These are phyloP conservation scores for Saccharomyces jurei DNA, from an alignment of 805 yeast genomes.

Conservation along the genomic window DNA sequence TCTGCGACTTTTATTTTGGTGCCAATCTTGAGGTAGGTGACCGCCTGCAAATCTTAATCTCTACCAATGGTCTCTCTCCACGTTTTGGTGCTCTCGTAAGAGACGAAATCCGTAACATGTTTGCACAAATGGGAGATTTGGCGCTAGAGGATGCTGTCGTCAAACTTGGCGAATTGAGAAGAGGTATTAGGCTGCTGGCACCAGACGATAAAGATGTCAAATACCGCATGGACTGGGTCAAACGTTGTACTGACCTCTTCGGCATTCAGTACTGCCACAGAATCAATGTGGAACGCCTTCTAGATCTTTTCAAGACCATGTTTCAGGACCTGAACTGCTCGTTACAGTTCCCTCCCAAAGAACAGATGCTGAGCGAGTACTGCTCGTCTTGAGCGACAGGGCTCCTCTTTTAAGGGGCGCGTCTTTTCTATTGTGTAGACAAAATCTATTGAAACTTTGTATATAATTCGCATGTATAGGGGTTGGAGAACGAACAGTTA, in stretches of 20 bases:
- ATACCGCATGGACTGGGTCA: slow-evolving; percentile 30
- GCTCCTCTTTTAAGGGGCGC: not conserved
- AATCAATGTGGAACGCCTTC: slow-evolving; percentile 17
- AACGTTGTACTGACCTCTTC: slow-evolving; percentile 23
- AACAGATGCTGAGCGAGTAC: slow-evolving; percentile 6
- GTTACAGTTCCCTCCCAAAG: slow-evolving; percentile 10
- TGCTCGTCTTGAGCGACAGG: not conserved
- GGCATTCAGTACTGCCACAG: slow-evolving; percentile 23
- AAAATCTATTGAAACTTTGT: not conserved
- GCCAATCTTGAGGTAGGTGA: slow-evolving; percentile 18
- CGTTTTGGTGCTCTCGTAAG: slow-evolving; percentile 26
- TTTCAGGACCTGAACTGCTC: slow-evolving; percentile 5
- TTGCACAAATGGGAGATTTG: slow-evolving; percentile 9
- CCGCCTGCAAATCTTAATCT: slow-evolving; percentile 19
- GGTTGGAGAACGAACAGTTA: not conserved
- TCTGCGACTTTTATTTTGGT: slow-evolving; percentile 32
- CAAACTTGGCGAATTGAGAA: slow-evolving; percentile 21
- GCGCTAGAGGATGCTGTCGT: slow-evolving; percentile 16
- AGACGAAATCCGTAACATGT: slow-evolving; percentile 18
- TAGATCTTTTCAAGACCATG: slow-evolving; percentile 18
- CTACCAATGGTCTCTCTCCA: slow-evolving; percentile 30
- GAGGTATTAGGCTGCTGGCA: slow-evolving; percentile 12
- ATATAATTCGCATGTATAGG: not conserved
- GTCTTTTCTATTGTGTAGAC: not conserved
- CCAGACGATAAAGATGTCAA: slow-evolving; percentile 12